Base-by-base conservation (phyloP, 163 green algal species). In the Botryococcus braunii region DNA sequence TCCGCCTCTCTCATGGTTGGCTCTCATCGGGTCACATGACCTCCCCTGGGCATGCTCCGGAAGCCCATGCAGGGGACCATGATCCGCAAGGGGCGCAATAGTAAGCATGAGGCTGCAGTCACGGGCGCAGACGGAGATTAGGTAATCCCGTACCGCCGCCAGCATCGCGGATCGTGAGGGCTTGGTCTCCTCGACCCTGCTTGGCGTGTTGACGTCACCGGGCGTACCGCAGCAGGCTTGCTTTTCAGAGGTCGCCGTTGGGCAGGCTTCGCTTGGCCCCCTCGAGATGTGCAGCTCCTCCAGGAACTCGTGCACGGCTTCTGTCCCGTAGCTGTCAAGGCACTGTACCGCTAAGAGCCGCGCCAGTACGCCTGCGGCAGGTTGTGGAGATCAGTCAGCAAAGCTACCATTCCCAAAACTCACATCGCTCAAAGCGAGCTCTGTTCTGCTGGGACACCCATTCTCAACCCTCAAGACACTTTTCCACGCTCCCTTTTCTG, bases 61-160 rank as follows among this genome's bases (percentile, higher is more conserved):
- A n/a, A n/a, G n/a, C n/a, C n/a, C n/a, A n/a, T n/a, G n/a, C n/a
- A n/a, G n/a, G n/a, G n/a, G n/a, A n/a, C n/a, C n/a, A n/a, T n/a
- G n/a, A n/a, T n/a, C n/a, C n/a, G n/a, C n/a, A n/a, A n/a, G n/a
- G 8, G 36, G n/a, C 23, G 41, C 49, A 34, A 80, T 25, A 13
- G 62, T 70, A 6, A 81, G 59, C 69, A 78, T 76, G 25, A 81
- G 31, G 60, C 74, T 81, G 52, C 70, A 78, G 58, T 81, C 74
- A 38, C 75, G 77, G 39, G 74, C 74, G 17, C 66, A 71, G 23
- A 62, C 62, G 38, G 74, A 66, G 21, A 65, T 63, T 11, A 81
- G 49, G 47, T 77, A 81, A 2, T 72, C 67, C 3, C 62, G 36
- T 4, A 79, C 2, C 11, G 49, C 52, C 0, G 25, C n/a, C 29